A percentile compares a stretch with the other conserved stretches of the same genome.
Conservation (phyloP, 2,329 filamentous ascomycete species). For the Colletotrichum somersetense region DNA sequence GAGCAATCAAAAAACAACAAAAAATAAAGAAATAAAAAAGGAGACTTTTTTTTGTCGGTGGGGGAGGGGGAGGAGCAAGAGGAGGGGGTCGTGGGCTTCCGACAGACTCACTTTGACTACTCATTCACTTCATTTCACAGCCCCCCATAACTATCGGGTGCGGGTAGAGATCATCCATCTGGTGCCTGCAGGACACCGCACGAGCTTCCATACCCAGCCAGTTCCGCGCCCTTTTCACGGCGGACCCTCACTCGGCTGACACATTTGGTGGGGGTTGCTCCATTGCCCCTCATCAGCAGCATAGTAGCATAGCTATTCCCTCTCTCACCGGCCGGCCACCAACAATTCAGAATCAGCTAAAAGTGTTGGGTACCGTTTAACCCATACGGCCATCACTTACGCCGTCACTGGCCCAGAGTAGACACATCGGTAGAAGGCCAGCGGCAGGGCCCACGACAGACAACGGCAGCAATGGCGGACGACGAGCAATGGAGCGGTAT, state of each 20-base stretch:
- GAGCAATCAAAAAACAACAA: neutral
- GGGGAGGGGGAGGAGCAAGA: neutral
- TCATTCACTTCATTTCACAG: neutral
- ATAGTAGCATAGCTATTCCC: neutral
- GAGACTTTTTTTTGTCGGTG: neutral
- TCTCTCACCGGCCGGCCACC: neutral
- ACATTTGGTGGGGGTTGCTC: neutral
- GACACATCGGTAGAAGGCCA: neutral
- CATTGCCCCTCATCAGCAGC: constrained; percentile 17
- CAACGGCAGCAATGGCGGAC: constrained; percentile 46
- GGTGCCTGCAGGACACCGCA: neutral
- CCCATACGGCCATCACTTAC: neutral
- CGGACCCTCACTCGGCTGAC: neutral
- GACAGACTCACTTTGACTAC: neutral
- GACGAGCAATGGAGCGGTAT: constrained; percentile 69
- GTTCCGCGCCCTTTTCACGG: neutral
- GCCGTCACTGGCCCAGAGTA: too few species aligned
- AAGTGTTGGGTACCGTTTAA: constrained; percentile 1
- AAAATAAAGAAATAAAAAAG: neutral
- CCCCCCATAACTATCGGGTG: neutral
- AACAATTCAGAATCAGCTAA: constrained; percentile 15
- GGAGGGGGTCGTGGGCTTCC: neutral
- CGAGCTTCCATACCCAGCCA: neutral
- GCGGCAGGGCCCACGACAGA: neutral
- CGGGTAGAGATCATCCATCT: neutral